These are phyloP conservation scores for Pisolithus tinctorius DNA, from an alignment of 768 basidiomycete species.

Conservation along the genomic window DNA sequence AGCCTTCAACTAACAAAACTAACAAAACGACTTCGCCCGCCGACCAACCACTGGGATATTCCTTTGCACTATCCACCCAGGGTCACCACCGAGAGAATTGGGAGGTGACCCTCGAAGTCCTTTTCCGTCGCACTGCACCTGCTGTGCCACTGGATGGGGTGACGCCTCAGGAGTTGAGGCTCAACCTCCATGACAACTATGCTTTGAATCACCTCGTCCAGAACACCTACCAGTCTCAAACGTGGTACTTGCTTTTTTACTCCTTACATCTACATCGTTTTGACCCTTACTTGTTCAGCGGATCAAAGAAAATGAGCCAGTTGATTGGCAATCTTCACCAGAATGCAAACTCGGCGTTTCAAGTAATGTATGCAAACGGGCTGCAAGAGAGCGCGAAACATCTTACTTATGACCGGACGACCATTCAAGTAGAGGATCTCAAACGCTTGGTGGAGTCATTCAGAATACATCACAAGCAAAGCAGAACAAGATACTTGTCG, in stretches of 20 bases:
- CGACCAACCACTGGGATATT: background rate
- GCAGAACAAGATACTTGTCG: background rate
- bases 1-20: background rate
- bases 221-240: background rate
- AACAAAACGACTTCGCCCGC: background rate
- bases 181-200: background rate
- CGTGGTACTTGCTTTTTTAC: background rate
- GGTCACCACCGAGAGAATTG: background rate
- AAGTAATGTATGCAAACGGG: constrained; percentile 2
- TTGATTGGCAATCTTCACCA: background rate
- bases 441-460: background rate
- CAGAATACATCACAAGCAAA: background rate
- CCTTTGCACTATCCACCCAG: background rate
- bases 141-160: background rate
- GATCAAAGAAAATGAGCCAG: background rate
- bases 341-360: constrained; percentile 2
- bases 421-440: background rate
- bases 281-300: background rate
- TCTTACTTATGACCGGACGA: constrained; percentile 1
- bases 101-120: background rate
- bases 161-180: background rate
- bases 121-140: constrained; percentile 6
- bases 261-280: background rate
- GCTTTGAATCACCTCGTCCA: background rate
- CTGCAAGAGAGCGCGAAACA: constrained; percentile 5